Evolutionary conservation across 78 protist species (phyloP).

Genomic region (Parvularia atlantis): DNA sequence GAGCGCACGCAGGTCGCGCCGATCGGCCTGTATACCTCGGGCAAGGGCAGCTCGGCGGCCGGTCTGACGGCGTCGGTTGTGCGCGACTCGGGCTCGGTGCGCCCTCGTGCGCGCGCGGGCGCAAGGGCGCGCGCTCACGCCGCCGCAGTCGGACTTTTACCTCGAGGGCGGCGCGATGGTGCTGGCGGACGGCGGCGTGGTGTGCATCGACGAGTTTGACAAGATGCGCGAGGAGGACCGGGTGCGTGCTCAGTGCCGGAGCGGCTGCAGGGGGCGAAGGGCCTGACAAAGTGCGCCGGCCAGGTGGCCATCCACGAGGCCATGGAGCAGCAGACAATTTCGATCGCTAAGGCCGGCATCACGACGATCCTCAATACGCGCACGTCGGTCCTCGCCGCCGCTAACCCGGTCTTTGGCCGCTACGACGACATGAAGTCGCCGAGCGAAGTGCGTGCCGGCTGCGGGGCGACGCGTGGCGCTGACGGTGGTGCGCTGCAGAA

Average conservation of each 20-base stretch:
- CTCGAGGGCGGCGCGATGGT: constrained; percentile 99
- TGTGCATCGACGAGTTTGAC: constrained; percentile 47
- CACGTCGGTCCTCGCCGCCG: constrained; percentile 99
- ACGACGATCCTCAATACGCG: constrained; percentile 97
- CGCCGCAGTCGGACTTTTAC: constrained; percentile 72
- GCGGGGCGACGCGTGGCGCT: too few relatives aligned
- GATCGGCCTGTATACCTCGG: constrained; percentile 92
- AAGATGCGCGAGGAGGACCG: constrained; percentile 48
- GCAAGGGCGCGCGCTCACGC: not conserved
- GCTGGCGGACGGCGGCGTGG: constrained; percentile 97
- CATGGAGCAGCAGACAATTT: constrained; percentile 99
- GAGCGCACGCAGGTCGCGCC: constrained; percentile 70
- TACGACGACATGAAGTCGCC: constrained; percentile 81
- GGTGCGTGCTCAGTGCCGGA: too few relatives aligned
- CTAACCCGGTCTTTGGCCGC: constrained; percentile 95
- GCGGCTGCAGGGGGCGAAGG: too few relatives aligned
- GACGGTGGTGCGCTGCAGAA: too few relatives aligned
- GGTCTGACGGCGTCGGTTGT: constrained; percentile 98
- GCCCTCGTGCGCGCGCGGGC: not conserved
- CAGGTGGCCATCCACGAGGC: constrained; percentile 97
- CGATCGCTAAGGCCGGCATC: constrained; percentile 99
- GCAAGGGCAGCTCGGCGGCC: constrained; percentile 96
- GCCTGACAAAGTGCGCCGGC: too few relatives aligned
- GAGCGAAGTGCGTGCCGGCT: constrained; percentile 28
- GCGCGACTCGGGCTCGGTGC: constrained; percentile 40